Conservation (phyloP, 352 stramenopile genomes). For the Phytophthora macrochlamydospora region DNA sequence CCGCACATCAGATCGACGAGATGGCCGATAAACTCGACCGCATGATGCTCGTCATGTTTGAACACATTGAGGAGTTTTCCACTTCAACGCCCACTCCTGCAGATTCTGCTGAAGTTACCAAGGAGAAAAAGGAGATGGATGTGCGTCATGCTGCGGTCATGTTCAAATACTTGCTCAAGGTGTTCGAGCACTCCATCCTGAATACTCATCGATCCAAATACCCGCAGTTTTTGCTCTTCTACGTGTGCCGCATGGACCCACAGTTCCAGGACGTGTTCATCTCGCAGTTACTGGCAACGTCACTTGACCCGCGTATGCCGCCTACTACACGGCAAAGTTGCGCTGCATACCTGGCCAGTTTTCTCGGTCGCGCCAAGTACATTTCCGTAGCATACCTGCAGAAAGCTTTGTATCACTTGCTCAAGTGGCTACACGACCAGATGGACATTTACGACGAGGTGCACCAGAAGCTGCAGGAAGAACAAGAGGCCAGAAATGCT, state of each 20-base stretch:
- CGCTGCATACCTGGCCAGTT: conserved; percentile 96
- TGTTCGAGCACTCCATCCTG: conserved; percentile 85
- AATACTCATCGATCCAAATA: conserved; percentile 94
- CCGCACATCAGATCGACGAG: conserved; percentile 59
- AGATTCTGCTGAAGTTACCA: background rate
- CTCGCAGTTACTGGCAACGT: conserved; percentile 76
- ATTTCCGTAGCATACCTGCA: conserved; percentile 93
- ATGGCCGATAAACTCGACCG: conserved; percentile 90
- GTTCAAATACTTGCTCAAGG: conserved; percentile 83
- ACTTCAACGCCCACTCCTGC: background rate
- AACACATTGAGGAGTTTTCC: conserved; percentile 67
- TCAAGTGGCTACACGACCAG: conserved; percentile 95
- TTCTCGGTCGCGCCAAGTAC: conserved; percentile 95
- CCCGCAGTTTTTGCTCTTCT: conserved; percentile 93
- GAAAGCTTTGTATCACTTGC: conserved; percentile 91
- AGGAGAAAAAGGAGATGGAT: conserved; percentile 33
- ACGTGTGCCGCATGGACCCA: conserved; percentile 73
- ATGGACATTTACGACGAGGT: conserved; percentile 86
- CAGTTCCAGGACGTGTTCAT: conserved; percentile 88
- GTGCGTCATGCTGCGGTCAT: conserved; percentile 61
- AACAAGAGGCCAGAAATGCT: conserved; percentile 8
- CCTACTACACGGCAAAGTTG: conserved; percentile 92
- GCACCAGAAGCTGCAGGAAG: conserved; percentile 29
- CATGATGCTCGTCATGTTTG: conserved; percentile 90
- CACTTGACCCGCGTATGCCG: conserved; percentile 81